Conservation (phyloP, 148 eudicot species). For the Rheum nobile region DNA sequence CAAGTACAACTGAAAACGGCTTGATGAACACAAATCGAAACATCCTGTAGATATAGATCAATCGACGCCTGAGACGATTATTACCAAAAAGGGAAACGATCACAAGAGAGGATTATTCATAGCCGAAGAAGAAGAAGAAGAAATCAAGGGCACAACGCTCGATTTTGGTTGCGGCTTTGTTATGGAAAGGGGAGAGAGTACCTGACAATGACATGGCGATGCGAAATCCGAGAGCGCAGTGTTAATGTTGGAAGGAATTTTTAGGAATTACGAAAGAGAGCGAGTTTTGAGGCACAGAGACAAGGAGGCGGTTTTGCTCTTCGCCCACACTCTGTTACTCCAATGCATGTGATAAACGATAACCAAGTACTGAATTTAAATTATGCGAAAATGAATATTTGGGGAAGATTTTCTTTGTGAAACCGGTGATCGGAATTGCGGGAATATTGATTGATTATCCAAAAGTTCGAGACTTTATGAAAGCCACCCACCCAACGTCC, state of each 20-base stretch:
- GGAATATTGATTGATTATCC: background rate
- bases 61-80: background rate
- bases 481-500: background rate
- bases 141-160: too few species aligned
- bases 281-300: background rate
- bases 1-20: too few species aligned
- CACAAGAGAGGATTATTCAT: too few species aligned
- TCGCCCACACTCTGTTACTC: background rate
- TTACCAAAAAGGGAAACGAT: background rate
- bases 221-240: background rate
- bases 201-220: conserved; percentile 1
- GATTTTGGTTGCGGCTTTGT: too few species aligned
- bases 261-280: background rate
- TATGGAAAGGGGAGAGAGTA: background rate
- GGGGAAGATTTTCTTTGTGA: background rate
- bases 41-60: background rate
- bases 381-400: background rate
- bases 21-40: background rate
- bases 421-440: background rate
- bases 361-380: background rate
- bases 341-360: background rate
- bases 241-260: background rate
- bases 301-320: background rate
- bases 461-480: background rate
- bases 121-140: too few species aligned